These are phyloP conservation scores for Piper betle DNA, from an alignment of 164 flowering plant genomes.

Conservation along the genomic window DNA sequence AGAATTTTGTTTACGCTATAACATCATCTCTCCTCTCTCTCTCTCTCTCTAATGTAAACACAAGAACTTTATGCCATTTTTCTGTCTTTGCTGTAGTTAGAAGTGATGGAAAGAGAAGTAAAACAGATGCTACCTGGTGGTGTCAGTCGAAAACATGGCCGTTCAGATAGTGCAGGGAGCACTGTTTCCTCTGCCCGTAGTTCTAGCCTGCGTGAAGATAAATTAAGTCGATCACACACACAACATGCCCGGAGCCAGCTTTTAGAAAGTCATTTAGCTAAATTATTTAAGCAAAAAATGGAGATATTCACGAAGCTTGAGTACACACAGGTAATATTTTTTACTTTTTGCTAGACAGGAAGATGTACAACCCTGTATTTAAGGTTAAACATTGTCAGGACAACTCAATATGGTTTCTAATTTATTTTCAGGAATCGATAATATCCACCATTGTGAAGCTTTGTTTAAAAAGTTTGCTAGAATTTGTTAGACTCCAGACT, in stretches of 20 bases:
- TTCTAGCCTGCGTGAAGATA: conserved; percentile 78
- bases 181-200: conserved; percentile 70
- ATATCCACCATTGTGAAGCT: conserved; percentile 60
- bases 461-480: conserved; percentile 87
- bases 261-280: conserved; percentile 92
- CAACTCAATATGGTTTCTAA: neutral
- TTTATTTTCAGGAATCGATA: conserved; percentile 63
- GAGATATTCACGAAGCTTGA: conserved; percentile 95
- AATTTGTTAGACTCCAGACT: conserved; percentile 84
- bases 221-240: conserved; percentile 48
- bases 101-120: conserved; percentile 54
- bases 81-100: conserved; percentile 32
- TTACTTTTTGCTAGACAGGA: neutral
- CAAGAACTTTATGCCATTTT: neutral
- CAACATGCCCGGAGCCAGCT: conserved; percentile 91
- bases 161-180: conserved; percentile 92
- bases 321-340: conserved; percentile 57
- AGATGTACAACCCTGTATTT: neutral
- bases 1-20: neutral
- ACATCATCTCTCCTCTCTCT: neutral
- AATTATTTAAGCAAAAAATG: conserved; percentile 90
- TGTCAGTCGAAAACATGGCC: conserved; percentile 44
- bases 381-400: neutral
- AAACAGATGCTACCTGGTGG: conserved; percentile 77
- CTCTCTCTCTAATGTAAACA: neutral